phyloP scores from a whole-genome alignment of 225 moss, liverwort and hornwort species.

The Asterella californica region DNA sequence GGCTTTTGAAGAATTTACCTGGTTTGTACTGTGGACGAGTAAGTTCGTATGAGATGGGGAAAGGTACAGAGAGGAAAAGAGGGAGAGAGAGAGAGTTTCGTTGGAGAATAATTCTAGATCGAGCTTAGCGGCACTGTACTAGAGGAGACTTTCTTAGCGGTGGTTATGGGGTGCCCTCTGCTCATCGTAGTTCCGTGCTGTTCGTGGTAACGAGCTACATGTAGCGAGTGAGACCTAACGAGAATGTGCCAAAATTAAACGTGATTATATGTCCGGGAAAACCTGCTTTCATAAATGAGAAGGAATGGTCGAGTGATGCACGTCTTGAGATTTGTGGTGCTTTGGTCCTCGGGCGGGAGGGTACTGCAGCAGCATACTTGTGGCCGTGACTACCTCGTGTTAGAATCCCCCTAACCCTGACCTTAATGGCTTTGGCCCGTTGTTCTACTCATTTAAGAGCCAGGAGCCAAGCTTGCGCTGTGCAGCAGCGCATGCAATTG shows the following conservation, averaged over 20 bases:
- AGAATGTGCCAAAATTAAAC: neutral
- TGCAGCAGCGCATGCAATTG: slow-evolving; percentile 1
- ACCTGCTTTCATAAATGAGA: slow-evolving; percentile 9
- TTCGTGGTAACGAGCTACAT: neutral
- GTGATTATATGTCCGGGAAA: neutral
- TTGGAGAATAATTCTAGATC: neutral
- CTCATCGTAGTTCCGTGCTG: neutral
- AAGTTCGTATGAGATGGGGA: neutral
- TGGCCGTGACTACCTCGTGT: slow-evolving; percentile 19
- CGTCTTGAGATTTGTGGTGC: slow-evolving; percentile 11
- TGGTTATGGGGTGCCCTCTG: neutral
- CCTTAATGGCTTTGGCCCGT: neutral
- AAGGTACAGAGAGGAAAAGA: neutral
- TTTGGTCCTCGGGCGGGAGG: neutral
- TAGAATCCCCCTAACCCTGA: slow-evolving; percentile 7
- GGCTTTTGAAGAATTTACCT: neutral
- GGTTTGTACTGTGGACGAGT: neutral
- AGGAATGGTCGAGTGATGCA: slow-evolving; percentile 1
- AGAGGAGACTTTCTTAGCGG: neutral
- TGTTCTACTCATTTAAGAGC: slow-evolving; percentile 1
- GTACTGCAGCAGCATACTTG: neutral
- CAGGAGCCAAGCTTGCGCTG: neutral
- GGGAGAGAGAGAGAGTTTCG: neutral
- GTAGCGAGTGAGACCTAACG: neutral
- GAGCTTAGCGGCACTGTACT: neutral